phyloP scores from a whole-genome alignment of 2,329 filamentous ascomycete species.

The Penicillium crustosum region DNA sequence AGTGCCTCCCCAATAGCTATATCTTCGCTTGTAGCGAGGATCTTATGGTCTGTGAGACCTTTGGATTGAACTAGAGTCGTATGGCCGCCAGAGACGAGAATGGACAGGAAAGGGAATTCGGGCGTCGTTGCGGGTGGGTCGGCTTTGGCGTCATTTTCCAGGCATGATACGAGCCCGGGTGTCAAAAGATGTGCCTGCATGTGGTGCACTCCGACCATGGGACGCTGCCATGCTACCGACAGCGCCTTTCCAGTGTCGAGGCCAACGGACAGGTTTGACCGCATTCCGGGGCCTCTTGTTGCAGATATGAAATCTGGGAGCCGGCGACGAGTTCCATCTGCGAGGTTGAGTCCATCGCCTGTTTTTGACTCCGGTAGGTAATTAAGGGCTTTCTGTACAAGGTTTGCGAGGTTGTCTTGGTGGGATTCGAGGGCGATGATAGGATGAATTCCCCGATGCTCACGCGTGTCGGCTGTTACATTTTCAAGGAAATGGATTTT shows the following conservation, averaged over 20 bases:
- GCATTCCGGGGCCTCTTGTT: constrained; percentile 89
- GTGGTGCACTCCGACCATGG: constrained; percentile 84
- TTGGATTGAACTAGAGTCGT: constrained; percentile 78
- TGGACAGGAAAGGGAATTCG: constrained; percentile 78
- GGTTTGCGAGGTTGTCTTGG: constrained; percentile 64
- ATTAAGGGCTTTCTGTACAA: constrained; percentile 65
- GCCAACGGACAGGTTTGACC: constrained; percentile 72
- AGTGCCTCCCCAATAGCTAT: constrained; percentile 87
- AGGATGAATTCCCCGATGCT: constrained; percentile 77
- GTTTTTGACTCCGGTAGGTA: constrained; percentile 49
- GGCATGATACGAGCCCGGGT: constrained; percentile 69
- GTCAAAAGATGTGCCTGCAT: constrained; percentile 97
- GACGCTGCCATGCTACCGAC: constrained; percentile 76
- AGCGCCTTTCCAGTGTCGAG: constrained; percentile 85
- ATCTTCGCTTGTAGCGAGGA: constrained; percentile 72
- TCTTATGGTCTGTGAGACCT: constrained; percentile 65
- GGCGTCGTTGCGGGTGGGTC: constrained; percentile 41
- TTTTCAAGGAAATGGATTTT: constrained; percentile 76
- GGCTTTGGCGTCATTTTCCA: constrained; percentile 41
- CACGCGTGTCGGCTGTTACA: constrained; percentile 74
- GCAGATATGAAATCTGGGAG: constrained; percentile 83
- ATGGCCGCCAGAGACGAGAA: constrained; percentile 90
- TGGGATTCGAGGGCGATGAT: constrained; percentile 73
- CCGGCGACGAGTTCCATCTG: constrained; percentile 35
- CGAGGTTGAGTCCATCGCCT: constrained; percentile 17